Evolutionary conservation across 495 filamentous ascomycete genomes (phyloP).

Genomic region (Tuber melanosporum): DNA sequence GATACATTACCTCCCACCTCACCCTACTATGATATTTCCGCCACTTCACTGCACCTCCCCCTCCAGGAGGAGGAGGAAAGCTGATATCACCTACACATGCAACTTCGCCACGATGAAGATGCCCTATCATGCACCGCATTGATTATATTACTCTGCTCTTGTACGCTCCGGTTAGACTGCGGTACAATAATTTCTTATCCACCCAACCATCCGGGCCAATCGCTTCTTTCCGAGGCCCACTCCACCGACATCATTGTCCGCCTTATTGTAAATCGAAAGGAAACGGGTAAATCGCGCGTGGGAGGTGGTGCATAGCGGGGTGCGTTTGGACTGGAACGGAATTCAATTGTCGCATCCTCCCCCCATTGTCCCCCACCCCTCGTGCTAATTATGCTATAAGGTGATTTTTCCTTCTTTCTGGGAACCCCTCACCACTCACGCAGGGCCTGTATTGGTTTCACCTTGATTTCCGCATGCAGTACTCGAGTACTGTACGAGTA

Average conservation of each 20-base stretch:
- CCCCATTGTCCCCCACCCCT: neutral
- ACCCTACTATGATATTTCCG: neutral
- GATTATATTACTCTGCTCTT: constrained; percentile 4
- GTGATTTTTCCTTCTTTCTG: neutral
- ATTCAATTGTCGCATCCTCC: neutral
- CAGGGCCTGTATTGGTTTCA: neutral
- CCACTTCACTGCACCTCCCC: neutral
- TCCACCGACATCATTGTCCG: constrained; percentile 5
- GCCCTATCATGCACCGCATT: neutral
- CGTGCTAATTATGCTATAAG: neutral
- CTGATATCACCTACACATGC: neutral
- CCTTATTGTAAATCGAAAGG: neutral
- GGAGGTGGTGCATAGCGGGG: constrained; percentile 2
- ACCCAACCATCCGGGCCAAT: neutral
- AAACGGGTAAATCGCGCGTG: constrained; percentile 5
- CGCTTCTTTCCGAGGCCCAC: neutral
- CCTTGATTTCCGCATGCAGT: neutral
- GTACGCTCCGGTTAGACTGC: neutral
- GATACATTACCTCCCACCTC: neutral
- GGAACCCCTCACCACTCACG: neutral
- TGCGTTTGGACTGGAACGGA: neutral
- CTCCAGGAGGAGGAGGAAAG: neutral
- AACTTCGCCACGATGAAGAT: neutral
- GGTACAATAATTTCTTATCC: neutral
- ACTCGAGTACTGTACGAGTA: neutral